Evolutionary conservation across 352 stramenopile genomes (phyloP), one percentile per base, ranked within the genome.

Genomic region (Plasmopara muralis): DNA sequence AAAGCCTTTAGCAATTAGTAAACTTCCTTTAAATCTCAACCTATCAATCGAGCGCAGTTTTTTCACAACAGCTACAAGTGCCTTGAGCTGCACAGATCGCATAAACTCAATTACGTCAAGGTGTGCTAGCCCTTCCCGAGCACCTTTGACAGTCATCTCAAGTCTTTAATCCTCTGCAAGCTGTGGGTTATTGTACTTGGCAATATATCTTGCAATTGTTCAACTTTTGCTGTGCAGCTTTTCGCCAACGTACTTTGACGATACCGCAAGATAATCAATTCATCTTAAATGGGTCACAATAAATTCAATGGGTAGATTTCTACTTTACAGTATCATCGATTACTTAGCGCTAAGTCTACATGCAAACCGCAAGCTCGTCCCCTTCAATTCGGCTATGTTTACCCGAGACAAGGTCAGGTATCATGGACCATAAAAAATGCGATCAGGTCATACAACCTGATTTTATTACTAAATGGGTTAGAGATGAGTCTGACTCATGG

Each of bases 141-240:
- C 66, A n/a, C 65, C 69, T 37, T 58, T 50, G 12, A 75, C 48
- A 5, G 25, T 64, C 41, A 72, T 57, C 44, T 86, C 74, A 12
- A 87, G 55, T 41, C 64, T 64, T 40, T 85, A 13, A 78, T n/a
- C 67, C n/a, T 81, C 56, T 45, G 74, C 55, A 39, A 86, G 77
- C 28, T 57, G 59, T n/a, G 74, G 76, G 51, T 76, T 84, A 30
- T 87, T 86, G 38, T 60, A 53, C 30, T 78, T 74, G 2, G 73
- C 69, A 62, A 90, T 87, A 91, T 53, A 79, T 72, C 57, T 86
- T 85, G 62, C 75, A 91, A 49, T 89, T 91, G 70, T 70, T 86
- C 6, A 91, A 58, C 60, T 91, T 91, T 64, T 91, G 37, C 77
- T 89, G 59, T 91, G 77, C 28, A 89, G 60, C 50, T 85, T 87